phyloP scores from a whole-genome alignment of 106 monocot species.

The Vanilla planifolia region DNA sequence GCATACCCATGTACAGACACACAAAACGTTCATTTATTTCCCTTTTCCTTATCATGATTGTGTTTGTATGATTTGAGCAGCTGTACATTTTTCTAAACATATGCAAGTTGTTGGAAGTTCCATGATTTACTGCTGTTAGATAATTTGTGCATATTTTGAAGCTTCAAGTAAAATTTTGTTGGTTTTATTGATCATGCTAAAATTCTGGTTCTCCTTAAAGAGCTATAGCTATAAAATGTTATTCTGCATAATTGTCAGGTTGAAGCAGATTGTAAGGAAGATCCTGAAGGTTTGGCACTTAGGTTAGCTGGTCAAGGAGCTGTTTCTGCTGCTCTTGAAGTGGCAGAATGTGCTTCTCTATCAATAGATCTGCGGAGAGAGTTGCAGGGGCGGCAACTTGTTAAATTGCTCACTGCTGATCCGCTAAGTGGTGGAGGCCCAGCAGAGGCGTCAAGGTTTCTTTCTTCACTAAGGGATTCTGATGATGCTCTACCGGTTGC shows the following conservation, averaged over 20 bases:
- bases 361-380: slow-evolving; percentile 81
- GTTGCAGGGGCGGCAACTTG: slow-evolving; percentile 88
- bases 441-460: slow-evolving; percentile 87
- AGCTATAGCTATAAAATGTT: not conserved
- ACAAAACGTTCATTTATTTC: not conserved
- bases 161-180: not conserved
- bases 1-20: not conserved
- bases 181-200: not conserved
- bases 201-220: not conserved
- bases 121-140: not conserved
- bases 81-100: not conserved
- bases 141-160: not conserved
- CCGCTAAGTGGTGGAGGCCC: slow-evolving; percentile 97
- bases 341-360: slow-evolving; percentile 82
- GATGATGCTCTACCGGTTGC: slow-evolving; percentile 95
- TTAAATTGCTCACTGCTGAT: slow-evolving; percentile 83
- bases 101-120: not conserved
- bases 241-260: slow-evolving; percentile 39
- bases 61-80: not conserved
- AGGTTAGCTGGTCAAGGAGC: slow-evolving; percentile 81
- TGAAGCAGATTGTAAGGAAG: slow-evolving; percentile 74
- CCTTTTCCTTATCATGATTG: not conserved
- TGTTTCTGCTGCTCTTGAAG: slow-evolving; percentile 93
- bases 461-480: slow-evolving; percentile 80
- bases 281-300: slow-evolving; percentile 90